These are phyloP conservation scores for Aureococcus anophagefferens DNA, from an alignment of 108 stramenopile species.

Conservation along the genomic window DNA sequence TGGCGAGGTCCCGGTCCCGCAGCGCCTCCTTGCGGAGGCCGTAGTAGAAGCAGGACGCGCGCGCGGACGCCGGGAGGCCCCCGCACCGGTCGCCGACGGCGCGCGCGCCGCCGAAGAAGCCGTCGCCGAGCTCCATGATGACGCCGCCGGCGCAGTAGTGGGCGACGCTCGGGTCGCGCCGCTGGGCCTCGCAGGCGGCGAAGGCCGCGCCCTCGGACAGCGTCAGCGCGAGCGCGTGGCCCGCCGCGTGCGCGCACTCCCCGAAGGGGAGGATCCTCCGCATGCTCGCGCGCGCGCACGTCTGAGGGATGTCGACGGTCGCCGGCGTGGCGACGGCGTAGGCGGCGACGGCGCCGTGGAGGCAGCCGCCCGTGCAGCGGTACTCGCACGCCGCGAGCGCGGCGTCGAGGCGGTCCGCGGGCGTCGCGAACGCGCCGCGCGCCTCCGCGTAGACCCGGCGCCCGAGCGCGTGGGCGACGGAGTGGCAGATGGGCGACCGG, in stretches of 20 bases:
- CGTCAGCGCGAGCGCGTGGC: neutral
- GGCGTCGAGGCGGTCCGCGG: too few relatives aligned
- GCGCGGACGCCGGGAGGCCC: neutral
- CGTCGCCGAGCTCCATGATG: neutral
- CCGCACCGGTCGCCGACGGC: too few relatives aligned
- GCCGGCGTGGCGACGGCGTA: neutral
- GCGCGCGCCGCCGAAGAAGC: neutral
- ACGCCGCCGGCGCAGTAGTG: neutral
- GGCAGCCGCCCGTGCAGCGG: neutral
- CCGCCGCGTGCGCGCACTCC: neutral
- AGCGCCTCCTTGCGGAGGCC: too few relatives aligned
- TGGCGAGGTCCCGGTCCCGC: too few relatives aligned
- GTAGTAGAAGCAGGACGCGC: neutral
- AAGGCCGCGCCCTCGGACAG: neutral
- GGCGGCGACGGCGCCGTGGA: neutral
- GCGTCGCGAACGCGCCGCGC: too few relatives aligned
- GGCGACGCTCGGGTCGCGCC: neutral
- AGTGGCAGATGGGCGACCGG: too few relatives aligned
- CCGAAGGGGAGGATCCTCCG: neutral
- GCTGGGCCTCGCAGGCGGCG: neutral
- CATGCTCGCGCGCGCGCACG: too few relatives aligned
- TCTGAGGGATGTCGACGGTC: too few relatives aligned
- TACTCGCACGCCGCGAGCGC: neutral
- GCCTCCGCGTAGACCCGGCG: too few relatives aligned
- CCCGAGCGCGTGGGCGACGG: too few relatives aligned